phyloP scores from a whole-genome alignment of 768 basidiomycete species.

The Hericium rajendrae region DNA sequence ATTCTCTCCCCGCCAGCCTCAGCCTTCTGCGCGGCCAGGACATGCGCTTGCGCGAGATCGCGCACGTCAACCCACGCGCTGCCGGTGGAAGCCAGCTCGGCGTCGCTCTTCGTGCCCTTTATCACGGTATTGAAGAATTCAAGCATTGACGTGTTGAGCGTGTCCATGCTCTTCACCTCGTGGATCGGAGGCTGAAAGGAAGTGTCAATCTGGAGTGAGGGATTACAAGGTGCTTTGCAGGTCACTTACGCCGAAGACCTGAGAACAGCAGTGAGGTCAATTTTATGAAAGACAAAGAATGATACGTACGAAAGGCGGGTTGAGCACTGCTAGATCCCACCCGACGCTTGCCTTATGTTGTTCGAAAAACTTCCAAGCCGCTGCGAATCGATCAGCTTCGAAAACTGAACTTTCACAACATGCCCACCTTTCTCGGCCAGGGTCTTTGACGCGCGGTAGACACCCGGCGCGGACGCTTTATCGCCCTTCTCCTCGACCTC shows the following conservation, averaged over 20 bases:
- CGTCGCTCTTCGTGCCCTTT: not conserved
- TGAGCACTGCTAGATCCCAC: conserved; percentile 25
- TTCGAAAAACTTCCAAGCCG: conserved; percentile 26
- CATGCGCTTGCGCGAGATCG: not conserved
- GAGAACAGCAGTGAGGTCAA: not conserved
- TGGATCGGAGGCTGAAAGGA: not conserved
- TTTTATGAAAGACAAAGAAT: not conserved
- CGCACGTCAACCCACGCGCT: conserved; percentile 2
- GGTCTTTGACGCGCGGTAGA: conserved; percentile 25
- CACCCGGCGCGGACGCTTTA: conserved; percentile 14
- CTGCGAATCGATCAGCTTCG: not conserved
- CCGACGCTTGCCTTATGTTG: conserved; percentile 16
- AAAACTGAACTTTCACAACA: too few relatives aligned
- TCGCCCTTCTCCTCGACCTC: conserved; percentile 23
- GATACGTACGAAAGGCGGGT: conserved; percentile 24
- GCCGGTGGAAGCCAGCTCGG: not conserved
- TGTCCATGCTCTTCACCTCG: not conserved
- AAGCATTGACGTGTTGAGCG: not conserved
- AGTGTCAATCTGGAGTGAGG: not conserved
- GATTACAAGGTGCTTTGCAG: not conserved
- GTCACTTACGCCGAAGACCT: not conserved
- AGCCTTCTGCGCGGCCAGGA: not conserved
- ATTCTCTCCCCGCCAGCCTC: conserved; percentile 2
- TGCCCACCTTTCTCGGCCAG: conserved; percentile 26
- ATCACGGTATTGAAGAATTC: not conserved